Conservation (phyloP, 2,329 filamentous ascomycete genomes). For the Boeremia lycopersici region DNA sequence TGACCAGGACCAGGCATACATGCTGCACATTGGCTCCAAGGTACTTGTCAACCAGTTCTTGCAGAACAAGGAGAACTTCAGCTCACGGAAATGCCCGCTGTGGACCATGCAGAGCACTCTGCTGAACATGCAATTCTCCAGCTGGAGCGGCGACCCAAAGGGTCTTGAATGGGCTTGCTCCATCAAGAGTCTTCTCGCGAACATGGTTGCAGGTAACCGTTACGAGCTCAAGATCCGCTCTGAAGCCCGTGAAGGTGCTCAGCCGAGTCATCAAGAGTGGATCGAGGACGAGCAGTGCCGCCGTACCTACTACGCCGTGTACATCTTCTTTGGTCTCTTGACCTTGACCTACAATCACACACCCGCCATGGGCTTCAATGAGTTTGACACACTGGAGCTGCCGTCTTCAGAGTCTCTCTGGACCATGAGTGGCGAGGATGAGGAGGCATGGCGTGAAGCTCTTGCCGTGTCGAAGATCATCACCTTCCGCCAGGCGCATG, state of each 20-base stretch:
- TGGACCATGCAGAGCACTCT: conserved; percentile 99
- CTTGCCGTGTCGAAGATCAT: conserved; percentile 73
- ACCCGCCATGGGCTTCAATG: conserved; percentile 96
- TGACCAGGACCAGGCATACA: conserved; percentile 95
- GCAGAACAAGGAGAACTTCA: conserved; percentile 98
- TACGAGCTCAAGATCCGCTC: conserved; percentile 95
- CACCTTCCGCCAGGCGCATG: conserved; percentile 92
- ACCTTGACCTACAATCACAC: conserved; percentile 98
- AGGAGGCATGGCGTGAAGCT: conserved; percentile 82
- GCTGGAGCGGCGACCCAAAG: conserved; percentile 98
- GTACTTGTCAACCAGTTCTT: conserved; percentile 96
- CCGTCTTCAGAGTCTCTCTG: conserved; percentile 93
- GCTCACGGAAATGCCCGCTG: conserved; percentile 92
- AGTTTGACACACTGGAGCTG: conserved; percentile 90
- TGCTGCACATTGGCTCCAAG: conserved; percentile 97
- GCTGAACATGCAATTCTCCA: conserved; percentile 98
- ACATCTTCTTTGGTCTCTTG: conserved; percentile 96
- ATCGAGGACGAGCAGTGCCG: conserved; percentile 95
- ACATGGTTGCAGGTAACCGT: conserved; percentile 97
- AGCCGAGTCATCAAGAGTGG: conserved; percentile 86
- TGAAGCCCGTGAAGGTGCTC: conserved; percentile 78
- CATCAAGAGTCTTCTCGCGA: conserved; percentile 95
- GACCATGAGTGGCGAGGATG: conserved; percentile 82
- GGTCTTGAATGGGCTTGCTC: conserved; percentile 98
- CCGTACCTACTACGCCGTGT: conserved; percentile 96